These are phyloP conservation scores for Pterulicium gracile DNA, from an alignment of 1,284 basidiomycete species.

Conservation along the genomic window DNA sequence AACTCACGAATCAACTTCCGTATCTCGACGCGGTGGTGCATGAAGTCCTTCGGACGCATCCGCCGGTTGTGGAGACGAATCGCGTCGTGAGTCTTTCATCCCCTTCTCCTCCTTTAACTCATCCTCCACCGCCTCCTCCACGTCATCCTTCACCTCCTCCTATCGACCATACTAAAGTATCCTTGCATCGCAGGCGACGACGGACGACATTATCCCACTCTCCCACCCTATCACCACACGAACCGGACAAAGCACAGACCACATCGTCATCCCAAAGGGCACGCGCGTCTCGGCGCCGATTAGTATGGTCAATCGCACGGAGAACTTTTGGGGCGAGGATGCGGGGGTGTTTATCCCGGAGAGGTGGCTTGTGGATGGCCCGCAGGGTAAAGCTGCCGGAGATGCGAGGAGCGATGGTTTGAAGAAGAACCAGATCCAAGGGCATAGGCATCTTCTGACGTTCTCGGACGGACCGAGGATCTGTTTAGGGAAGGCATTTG, in stretches of 20 bases:
- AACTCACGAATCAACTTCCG: slow-evolving; percentile 31
- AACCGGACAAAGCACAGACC: slow-evolving; percentile 25
- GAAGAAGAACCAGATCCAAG: slow-evolving; percentile 25
- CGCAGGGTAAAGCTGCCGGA: too few species aligned
- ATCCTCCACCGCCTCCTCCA: slow-evolving; percentile 10
- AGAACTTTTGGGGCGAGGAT: slow-evolving; percentile 33
- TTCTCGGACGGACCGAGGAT: slow-evolving; percentile 28
- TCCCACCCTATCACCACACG: slow-evolving; percentile 26
- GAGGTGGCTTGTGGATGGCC: slow-evolving; percentile 33
- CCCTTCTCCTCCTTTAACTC: too few species aligned
- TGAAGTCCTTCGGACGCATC: slow-evolving; percentile 33
- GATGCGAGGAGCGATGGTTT: slow-evolving; percentile 11
- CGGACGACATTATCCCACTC: slow-evolving; percentile 47
- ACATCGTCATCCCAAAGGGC: slow-evolving; percentile 34
- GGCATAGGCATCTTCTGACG: slow-evolving; percentile 27
- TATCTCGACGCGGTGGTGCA: slow-evolving; percentile 52
- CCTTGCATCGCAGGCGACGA: slow-evolving; percentile 26
- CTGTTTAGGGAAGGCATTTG: slow-evolving; percentile 31
- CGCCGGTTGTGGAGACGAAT: slow-evolving; percentile 27
- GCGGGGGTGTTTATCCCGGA: slow-evolving; percentile 28
- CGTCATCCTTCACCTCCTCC: too few species aligned
- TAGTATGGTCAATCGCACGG: slow-evolving; percentile 33
- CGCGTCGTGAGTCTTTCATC: slow-evolving; percentile 23
- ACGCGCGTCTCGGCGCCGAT: slow-evolving; percentile 29
- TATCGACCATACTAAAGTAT: slow-evolving; percentile 14